These are phyloP conservation scores for Prillingera fragicola DNA, from an alignment of 1,284 basidiomycete genomes.

Conservation along the genomic window DNA sequence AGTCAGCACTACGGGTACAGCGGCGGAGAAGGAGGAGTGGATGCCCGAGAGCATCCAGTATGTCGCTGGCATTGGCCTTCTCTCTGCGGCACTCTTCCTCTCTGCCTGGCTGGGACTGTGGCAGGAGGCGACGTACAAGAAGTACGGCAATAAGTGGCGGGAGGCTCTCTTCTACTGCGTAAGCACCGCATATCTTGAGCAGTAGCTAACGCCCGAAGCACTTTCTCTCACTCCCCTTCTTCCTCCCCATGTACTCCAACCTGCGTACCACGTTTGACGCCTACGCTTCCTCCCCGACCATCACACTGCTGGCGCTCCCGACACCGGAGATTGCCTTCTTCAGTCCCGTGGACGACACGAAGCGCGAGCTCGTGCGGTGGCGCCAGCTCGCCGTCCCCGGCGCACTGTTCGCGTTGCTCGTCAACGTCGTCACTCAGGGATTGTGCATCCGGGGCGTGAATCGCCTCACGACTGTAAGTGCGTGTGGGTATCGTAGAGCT, in stretches of 20 bases:
- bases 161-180: constrained; percentile 80
- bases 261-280: constrained; percentile 50
- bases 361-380: constrained; percentile 6
- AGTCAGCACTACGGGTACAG: background rate
- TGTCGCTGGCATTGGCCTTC: constrained; percentile 64
- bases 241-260: constrained; percentile 59
- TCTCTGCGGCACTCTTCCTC: constrained; percentile 70
- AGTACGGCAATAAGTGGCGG: constrained; percentile 71
- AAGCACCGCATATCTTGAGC: constrained; percentile 6
- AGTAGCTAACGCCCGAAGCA: constrained; percentile 36
- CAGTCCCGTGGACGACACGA: constrained; percentile 2
- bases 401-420: constrained; percentile 60
- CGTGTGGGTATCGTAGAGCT: background rate
- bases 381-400: constrained; percentile 53
- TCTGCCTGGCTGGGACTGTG: constrained; percentile 76
- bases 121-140: constrained; percentile 73
- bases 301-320: constrained; percentile 31
- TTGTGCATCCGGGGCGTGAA: constrained; percentile 88
- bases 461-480: constrained; percentile 59
- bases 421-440: constrained; percentile 80
- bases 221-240: constrained; percentile 66
- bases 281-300: constrained; percentile 35
- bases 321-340: constrained; percentile 4
- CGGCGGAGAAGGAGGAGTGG: constrained; percentile 9
- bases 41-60: constrained; percentile 52